Percentiles rank a stretch among this genome's conserved stretches.
Evolutionary conservation across 192 early-diverging fungal species (phyloP).

Genomic region (Phlyctochytrium arcticum): DNA sequence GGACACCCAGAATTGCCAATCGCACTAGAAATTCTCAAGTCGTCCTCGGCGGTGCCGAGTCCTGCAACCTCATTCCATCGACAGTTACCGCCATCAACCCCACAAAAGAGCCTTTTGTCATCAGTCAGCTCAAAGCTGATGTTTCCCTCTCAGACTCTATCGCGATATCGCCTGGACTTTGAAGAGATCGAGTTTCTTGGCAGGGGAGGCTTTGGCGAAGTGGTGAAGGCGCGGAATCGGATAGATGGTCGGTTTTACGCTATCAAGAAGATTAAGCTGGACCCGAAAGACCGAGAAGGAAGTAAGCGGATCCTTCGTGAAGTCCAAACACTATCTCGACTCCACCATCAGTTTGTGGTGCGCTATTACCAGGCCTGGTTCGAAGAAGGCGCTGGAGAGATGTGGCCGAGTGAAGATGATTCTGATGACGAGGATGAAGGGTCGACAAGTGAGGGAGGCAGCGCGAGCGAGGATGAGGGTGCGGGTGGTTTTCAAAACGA

Average conservation of each 20-base stretch:
- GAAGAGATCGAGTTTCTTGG: conserved; percentile 48
- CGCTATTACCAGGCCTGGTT: conserved; percentile 88
- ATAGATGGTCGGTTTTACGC: conserved; percentile 77
- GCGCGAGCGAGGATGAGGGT: conserved; percentile 12
- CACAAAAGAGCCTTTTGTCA: conserved; percentile 11
- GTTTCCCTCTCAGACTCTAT: conserved; percentile 18
- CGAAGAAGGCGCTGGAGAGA: conserved; percentile 54
- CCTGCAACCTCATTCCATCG: conserved; percentile 40
- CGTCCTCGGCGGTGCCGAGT: conserved; percentile 30
- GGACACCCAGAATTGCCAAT: conserved; percentile 16
- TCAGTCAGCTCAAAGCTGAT: conserved; percentile 4
- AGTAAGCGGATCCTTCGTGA: conserved; percentile 85
- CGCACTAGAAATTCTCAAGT: conserved; percentile 28
- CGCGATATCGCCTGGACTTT: conserved; percentile 47
- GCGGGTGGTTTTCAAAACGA: conserved; percentile 30
- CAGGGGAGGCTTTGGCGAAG: conserved; percentile 84
- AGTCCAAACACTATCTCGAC: conserved; percentile 81
- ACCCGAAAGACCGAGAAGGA: conserved; percentile 71
- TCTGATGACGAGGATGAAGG: conserved; percentile 23
- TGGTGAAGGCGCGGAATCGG: conserved; percentile 86
- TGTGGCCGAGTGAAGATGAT: conserved; percentile 18
- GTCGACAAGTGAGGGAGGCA: conserved; percentile 15
- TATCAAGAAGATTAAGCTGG: conserved; percentile 86
- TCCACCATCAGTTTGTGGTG: conserved; percentile 88
- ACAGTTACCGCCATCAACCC: conserved; percentile 21